Base-by-base conservation (phyloP, 257 asterid species). In the Petunia axillaris region DNA sequence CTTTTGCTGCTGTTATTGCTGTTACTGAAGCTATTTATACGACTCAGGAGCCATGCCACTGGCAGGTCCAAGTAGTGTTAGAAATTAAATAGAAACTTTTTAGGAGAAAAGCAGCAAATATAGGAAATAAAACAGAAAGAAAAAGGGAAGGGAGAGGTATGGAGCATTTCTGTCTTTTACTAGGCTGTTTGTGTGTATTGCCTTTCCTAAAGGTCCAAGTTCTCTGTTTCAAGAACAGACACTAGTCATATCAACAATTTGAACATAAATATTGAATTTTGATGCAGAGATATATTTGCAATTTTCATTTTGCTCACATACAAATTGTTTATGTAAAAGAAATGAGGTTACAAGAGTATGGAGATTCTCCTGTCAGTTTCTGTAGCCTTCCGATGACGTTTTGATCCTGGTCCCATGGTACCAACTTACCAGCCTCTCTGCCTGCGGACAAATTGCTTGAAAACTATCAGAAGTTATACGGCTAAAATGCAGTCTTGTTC, bases 131-230 rank as follows among this genome's bases (percentile, higher is more conserved):
- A 25, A 25, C 25, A 25, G 84, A 75, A 77, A 74, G 70, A 48
- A 62, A 78, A 79, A 77, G 50, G 83, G 75, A 77, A 76, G 52
- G 74, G 70, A 16, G 60, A 1, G 79, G 90, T 83, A 87, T 87
- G 90, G 90, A 75, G 79, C 81, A 81, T 64, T 79, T 85, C 83
- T 87, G 89, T 85, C 87, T 81, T 25, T 82, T 84, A 70, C 64
- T 82, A 87, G 88, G 88, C 85, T 70, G 80, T 82, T 25, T 25
- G 70, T 79, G 70, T 73, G 66, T 64, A 64, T 66, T 73, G 84
- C 71, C 53, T 75, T 79, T 78, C 10, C 78, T 64, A 83, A 75
- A 64, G 81, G 90, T 81, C 87, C 89, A 82, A 80, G 82, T 83
- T 85, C 86, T 80, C 83, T 83, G 87, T 65, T 81, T 77, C 74